Evolutionary conservation across 768 basidiomycete genomes (phyloP).

Genomic region (Coprinellus aureogranulatus): DNA sequence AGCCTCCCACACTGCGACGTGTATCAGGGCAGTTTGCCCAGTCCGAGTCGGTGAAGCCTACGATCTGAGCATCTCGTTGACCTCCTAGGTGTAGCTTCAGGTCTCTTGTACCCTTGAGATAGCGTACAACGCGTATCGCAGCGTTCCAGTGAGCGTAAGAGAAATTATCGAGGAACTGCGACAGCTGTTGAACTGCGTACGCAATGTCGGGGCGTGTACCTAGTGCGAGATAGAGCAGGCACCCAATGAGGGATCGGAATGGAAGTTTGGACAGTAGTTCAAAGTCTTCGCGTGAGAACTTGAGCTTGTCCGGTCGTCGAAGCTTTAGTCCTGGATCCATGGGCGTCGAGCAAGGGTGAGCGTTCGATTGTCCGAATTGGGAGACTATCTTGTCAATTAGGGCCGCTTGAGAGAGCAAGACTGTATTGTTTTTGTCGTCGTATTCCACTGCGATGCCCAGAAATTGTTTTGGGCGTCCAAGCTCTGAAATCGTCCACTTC

Average conservation of each 20-base stretch:
- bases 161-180: slow-evolving; percentile 28
- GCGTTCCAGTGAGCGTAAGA: slow-evolving; percentile 24
- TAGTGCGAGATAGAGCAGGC: slow-evolving; percentile 1
- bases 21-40: slow-evolving; percentile 25
- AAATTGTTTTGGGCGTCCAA: slow-evolving; percentile 22
- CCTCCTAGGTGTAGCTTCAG: slow-evolving; percentile 16
- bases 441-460: slow-evolving; percentile 28
- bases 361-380: slow-evolving; percentile 23
- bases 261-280: background rate
- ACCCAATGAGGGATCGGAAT: background rate
- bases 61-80: background rate
- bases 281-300: slow-evolving; percentile 11
- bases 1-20: slow-evolving; percentile 18
- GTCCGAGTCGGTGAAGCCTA: slow-evolving; percentile 22
- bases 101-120: slow-evolving; percentile 18
- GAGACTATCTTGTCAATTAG: slow-evolving; percentile 30
- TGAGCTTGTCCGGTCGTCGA: slow-evolving; percentile 10
- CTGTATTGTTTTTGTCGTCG: slow-evolving; percentile 28
- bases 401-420: slow-evolving; percentile 19
- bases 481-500: slow-evolving; percentile 23
- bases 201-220: background rate
- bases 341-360: slow-evolving; percentile 19
- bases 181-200: slow-evolving; percentile 4
- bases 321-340: slow-evolving; percentile 29
- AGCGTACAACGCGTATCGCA: slow-evolving; percentile 18